Evolutionary conservation across 331 rosid species (phyloP).

Genomic region (Dryas integrifolia): DNA sequence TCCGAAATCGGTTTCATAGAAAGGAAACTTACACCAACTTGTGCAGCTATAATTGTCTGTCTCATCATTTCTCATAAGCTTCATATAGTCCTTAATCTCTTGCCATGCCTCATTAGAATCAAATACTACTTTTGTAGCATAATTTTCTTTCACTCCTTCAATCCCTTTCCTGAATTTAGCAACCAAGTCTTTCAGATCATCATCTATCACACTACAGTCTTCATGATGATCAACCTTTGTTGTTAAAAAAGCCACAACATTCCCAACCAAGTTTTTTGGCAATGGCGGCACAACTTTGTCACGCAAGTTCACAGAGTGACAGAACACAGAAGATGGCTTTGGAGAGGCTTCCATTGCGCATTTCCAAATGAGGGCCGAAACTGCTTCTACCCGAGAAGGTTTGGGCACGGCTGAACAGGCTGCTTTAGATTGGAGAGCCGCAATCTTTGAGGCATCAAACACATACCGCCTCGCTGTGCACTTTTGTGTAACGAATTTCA

Average conservation of each 20-base stretch:
- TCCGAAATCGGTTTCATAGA: conserved; percentile 24
- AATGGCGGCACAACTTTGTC: conserved; percentile 7
- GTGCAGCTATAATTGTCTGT: background rate
- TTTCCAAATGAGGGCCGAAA: conserved; percentile 33
- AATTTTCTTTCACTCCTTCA: background rate
- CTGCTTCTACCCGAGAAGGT: conserved; percentile 25
- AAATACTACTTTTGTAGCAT: background rate
- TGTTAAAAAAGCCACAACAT: conserved; percentile 2
- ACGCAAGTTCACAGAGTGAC: conserved; percentile 9
- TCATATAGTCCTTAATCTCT: background rate
- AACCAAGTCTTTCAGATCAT: conserved; percentile 18
- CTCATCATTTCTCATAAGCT: background rate
- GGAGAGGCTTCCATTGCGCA: background rate
- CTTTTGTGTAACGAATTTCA: background rate
- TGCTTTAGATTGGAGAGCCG: conserved; percentile 11
- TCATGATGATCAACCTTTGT: background rate
- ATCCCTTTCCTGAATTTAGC: conserved; percentile 12
- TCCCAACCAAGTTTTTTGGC: conserved; percentile 20
- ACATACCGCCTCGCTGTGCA: background rate
- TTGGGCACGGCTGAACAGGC: conserved; percentile 9
- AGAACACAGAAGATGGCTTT: background rate
- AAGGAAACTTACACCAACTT: conserved; percentile 33
- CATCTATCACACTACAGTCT: background rate
- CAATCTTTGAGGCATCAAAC: conserved; percentile 17
- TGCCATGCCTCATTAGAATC: background rate